These are phyloP conservation scores for Globisporangium nagaii DNA, from an alignment of 352 stramenopile genomes.

Conservation along the genomic window DNA sequence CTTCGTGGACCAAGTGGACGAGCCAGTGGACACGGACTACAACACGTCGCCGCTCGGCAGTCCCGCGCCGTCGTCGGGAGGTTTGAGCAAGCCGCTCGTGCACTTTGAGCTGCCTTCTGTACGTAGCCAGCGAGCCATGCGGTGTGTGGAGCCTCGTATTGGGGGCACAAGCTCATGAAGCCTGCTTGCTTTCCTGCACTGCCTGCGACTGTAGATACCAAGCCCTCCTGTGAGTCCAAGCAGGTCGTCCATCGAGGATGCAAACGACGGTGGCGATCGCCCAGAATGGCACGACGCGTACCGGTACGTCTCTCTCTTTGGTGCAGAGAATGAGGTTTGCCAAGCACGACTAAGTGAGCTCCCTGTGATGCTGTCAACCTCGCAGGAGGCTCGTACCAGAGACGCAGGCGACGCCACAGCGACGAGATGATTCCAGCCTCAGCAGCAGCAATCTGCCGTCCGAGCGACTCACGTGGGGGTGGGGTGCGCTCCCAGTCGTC, in stretches of 20 bases:
- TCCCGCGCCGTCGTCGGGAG: slow-evolving; percentile 14
- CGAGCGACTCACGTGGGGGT: slow-evolving; percentile 53
- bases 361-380: too few relatives aligned
- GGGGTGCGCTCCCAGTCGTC: slow-evolving; percentile 42
- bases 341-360: too few relatives aligned
- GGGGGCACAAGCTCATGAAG: neutral
- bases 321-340: too few relatives aligned
- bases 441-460: slow-evolving; percentile 2
- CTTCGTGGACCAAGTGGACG: slow-evolving; percentile 62
- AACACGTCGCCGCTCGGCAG: slow-evolving; percentile 54
- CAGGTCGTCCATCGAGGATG: neutral
- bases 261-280: neutral
- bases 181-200: too few relatives aligned
- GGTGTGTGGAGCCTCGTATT: too few relatives aligned
- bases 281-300: slow-evolving; percentile 31
- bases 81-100: neutral
- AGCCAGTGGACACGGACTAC: slow-evolving; percentile 61
- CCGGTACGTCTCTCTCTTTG: slow-evolving; percentile 7
- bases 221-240: neutral
- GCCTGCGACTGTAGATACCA: neutral
- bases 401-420: slow-evolving; percentile 6
- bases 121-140: neutral
- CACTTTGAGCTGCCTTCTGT: slow-evolving; percentile 1
- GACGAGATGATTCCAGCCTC: slow-evolving; percentile 3
- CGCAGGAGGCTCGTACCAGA: slow-evolving; percentile 3